Evolutionary conservation across 306 rosid species (phyloP), one percentile per base, ranked within the genome.

Genomic region (Calophaca sinica): DNA sequence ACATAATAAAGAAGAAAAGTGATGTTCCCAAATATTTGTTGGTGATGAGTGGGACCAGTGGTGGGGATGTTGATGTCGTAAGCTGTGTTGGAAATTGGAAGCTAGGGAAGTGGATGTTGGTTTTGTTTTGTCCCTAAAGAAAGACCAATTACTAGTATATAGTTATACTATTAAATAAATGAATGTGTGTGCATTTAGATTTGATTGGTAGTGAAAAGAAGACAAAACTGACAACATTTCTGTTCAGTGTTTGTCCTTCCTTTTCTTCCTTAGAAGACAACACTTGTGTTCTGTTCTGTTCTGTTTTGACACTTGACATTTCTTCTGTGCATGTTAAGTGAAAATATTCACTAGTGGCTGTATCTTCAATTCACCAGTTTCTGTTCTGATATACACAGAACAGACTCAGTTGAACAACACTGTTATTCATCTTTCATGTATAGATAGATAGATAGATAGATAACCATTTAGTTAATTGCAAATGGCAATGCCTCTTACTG

Each of bases 71-170:
- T 77, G 45, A 60, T 66, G 77, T 7, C 28, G 65, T 65, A 80
- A 79, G 68, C 42, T 79, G 79, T 79, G 54, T 79, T 65, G 79
- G 83, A 67, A 79, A 79, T 79, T 73, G 83, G 74, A 73, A 73
- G 79, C 62, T 79, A 79, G 53, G 8, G 13, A 79, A 9, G 52
- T 71, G 52, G 29, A 42, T 9, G 28, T 59, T 78, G 45, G 38
- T 63, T 41, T n/a, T 38, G 42, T 58, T 72, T 55, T 63, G 62
- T 79, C 78, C 69, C 51, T 63, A 44, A 9, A 61, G 7, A 78
- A 9, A 41, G 2, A 61, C 70, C 76, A 26, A 39, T 26, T 31
- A 58, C 20, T 13, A 58, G 5, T 52, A 54, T 49, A 5, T 49
- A 49, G 51, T 49, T 4, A 9, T 44, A 44, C 2, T 44, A 32